These are phyloP conservation scores for Boeremia lycopersici DNA, from an alignment of 2,329 filamentous ascomycete species.

Conservation along the genomic window DNA sequence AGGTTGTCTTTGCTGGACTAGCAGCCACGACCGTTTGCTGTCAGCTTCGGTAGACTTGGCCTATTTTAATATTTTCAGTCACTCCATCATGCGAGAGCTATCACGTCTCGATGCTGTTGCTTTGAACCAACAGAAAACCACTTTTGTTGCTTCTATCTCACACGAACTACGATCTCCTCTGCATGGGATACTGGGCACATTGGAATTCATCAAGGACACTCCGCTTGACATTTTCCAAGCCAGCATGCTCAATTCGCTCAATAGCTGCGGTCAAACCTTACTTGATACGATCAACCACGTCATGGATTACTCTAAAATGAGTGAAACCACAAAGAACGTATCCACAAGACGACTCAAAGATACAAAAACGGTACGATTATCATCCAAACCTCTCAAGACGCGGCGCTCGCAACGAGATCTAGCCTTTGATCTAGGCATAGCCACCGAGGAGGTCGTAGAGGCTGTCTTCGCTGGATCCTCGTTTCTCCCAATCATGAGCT, in stretches of 20 bases:
- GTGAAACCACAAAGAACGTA: slow-evolving; percentile 38
- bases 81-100: slow-evolving; percentile 63
- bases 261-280: slow-evolving; percentile 55
- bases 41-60: slow-evolving; percentile 37
- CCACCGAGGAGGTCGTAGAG: slow-evolving; percentile 33
- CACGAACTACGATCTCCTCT: slow-evolving; percentile 59
- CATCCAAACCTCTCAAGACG: slow-evolving; percentile 40
- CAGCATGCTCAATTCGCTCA: slow-evolving; percentile 53
- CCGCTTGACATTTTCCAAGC: slow-evolving; percentile 48
- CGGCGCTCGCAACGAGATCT: slow-evolving; percentile 13
- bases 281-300: slow-evolving; percentile 52
- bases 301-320: slow-evolving; percentile 40
- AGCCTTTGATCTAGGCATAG: slow-evolving; percentile 29
- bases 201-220: slow-evolving; percentile 57
- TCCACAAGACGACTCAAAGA: slow-evolving; percentile 45
- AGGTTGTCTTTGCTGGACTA: slow-evolving; percentile 46
- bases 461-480: slow-evolving; percentile 44
- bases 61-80: slow-evolving; percentile 48
- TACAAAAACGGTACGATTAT: slow-evolving; percentile 33
- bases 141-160: slow-evolving; percentile 59
- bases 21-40: slow-evolving; percentile 34
- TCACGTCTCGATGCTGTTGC: slow-evolving; percentile 59
- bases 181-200: slow-evolving; percentile 50
- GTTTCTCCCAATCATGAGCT: slow-evolving; percentile 23
- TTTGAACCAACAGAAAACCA: slow-evolving; percentile 53